Base-by-base conservation (phyloP, 208 protist genomes). In the Polymyxa betae region DNA sequence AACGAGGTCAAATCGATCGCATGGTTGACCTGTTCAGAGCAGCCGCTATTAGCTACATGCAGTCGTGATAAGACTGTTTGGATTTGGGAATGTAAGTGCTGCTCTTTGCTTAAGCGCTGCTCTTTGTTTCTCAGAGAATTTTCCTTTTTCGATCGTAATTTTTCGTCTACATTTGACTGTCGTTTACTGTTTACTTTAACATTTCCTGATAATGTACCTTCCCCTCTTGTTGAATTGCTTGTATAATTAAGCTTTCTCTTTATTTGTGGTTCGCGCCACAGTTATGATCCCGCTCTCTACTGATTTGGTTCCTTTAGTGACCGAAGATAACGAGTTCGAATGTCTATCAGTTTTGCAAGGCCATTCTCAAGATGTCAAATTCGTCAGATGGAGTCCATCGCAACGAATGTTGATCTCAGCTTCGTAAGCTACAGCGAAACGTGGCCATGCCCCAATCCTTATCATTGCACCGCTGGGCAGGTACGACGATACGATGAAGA, bases 1-100 rank as follows among this genome's bases (percentile, higher is more conserved):
- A 89, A 89, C 88, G 88, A 89, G 35, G 88, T 89, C 46, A 89
- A 89, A 43, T 89, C 46, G 46, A 5, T 89, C 16, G 5, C 88
- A 29, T 89, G 88, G 88, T 89, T 12, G 32, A 20, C 88, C 16
- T 60, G 35, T 12, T 5, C 72, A 40, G 16, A 89, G 5, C n/a
- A 5, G 5, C 29, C 29, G 5, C 35, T 89, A 38, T 38, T 89
- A 29, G 88, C 88, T 20, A 89, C 88, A 32, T 89, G 88, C 77
- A 89, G 88, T 45, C 88, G 88, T 29, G 88, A 89, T 45, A 89
- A 89, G 35, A 77, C 12, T 29, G 52, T 89, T 38, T 89, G 88
- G 88, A 89, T 89, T 45, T 89, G 88, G 88, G 88, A 89, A 45
- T 43, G 88, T 68, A 68, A 16, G 88, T 54, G 16, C 10, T 20